phyloP scores from a whole-genome alignment of 2,329 filamentous ascomycete species.

The Fusarium udum region DNA sequence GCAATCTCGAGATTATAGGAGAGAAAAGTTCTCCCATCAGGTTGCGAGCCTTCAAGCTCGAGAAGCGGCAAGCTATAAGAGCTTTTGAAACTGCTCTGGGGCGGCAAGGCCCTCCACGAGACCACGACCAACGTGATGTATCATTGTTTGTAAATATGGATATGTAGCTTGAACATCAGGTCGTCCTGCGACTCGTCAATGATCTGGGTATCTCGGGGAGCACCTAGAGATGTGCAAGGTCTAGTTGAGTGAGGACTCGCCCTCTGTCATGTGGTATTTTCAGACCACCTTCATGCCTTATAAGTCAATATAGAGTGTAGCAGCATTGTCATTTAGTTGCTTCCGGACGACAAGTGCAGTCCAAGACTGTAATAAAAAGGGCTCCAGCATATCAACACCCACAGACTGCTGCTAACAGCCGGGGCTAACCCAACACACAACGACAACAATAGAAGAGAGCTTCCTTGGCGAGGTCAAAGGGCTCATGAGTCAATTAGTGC shows the following conservation, averaged over 20 bases:
- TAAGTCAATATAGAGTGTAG: neutral
- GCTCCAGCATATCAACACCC: neutral
- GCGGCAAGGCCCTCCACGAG: slow-evolving; percentile 23
- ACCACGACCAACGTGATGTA: slow-evolving; percentile 34
- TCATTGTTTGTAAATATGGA: slow-evolving; percentile 26
- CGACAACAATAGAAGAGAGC: neutral
- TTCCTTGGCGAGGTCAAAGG: neutral
- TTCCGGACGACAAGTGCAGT: neutral
- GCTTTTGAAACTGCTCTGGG: slow-evolving; percentile 15
- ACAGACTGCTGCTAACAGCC: slow-evolving; percentile 7
- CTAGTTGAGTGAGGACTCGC: slow-evolving; percentile 14
- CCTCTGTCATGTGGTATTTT: slow-evolving; percentile 10
- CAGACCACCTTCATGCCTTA: neutral
- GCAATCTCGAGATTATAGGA: slow-evolving; percentile 1
- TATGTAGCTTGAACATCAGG: neutral
- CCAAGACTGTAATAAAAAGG: neutral
- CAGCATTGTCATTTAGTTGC: too few relatives aligned
- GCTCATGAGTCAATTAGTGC: neutral
- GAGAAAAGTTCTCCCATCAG: neutral
- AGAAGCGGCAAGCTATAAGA: neutral
- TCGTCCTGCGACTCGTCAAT: neutral
- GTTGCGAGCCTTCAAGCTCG: slow-evolving; percentile 4
- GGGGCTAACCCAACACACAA: slow-evolving; percentile 9
- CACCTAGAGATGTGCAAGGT: slow-evolving; percentile 26
- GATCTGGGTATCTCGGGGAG: neutral